A percentile compares a stretch with the other conserved stretches of the same genome.
These are phyloP conservation scores for Trichoderma pleuroti DNA, from an alignment of 2,329 filamentous ascomycete genomes.

Conservation along the genomic window DNA sequence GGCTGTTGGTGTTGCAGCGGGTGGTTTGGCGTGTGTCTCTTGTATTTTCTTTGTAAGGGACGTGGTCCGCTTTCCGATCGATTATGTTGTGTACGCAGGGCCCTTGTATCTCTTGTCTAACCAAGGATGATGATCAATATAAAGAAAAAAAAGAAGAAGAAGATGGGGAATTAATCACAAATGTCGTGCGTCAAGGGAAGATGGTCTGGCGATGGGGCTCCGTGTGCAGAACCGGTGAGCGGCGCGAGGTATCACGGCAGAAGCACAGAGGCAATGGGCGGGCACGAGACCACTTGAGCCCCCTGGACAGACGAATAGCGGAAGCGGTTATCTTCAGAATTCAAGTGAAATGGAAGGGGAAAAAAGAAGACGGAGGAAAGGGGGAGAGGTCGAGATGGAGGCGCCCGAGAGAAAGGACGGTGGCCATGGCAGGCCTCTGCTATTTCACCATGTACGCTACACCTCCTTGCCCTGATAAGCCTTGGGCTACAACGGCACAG, in stretches of 20 bases:
- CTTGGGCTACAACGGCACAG: too few species aligned
- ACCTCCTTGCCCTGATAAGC: too few species aligned
- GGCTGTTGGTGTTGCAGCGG: background rate
- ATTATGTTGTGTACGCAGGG: background rate
- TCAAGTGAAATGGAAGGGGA: background rate
- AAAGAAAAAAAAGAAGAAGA: background rate
- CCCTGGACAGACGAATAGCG: background rate
- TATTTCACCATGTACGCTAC: background rate
- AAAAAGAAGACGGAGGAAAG: background rate
- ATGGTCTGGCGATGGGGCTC: background rate
- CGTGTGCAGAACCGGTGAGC: background rate
- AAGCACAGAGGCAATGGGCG: background rate
- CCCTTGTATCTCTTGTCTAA: background rate
- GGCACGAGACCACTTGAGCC: constrained; percentile 17
- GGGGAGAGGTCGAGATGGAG: background rate
- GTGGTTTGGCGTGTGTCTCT: background rate
- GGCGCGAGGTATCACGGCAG: constrained; percentile 1
- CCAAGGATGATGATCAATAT: background rate
- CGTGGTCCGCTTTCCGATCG: background rate
- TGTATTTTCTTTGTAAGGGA: background rate
- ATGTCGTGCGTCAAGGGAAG: background rate
- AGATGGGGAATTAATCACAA: background rate
- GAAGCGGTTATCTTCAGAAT: background rate
- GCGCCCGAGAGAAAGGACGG: background rate
- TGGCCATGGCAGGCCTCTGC: background rate